A percentile compares a stretch with the other conserved stretches of the same genome.
These are phyloP conservation scores for Verbascum thapsus DNA, from an alignment of 257 asterid species.

Conservation along the genomic window DNA sequence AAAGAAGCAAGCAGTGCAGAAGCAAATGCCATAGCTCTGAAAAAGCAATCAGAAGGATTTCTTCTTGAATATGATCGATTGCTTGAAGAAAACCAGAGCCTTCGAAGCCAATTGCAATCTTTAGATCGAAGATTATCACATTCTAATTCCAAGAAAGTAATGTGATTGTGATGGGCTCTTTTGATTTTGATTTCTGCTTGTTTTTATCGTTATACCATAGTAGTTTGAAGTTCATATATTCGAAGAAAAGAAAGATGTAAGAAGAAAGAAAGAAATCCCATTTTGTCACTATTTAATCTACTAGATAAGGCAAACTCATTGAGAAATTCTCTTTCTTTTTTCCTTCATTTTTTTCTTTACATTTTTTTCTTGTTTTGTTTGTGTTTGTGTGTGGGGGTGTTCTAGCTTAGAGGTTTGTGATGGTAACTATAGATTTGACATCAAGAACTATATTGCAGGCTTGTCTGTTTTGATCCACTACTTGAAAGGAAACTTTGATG, in stretches of 20 bases:
- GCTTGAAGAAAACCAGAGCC: slow-evolving; percentile 82
- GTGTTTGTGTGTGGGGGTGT: no score
- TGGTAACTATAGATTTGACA: no score
- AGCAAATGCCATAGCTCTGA: slow-evolving; percentile 69
- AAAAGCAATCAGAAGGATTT: slow-evolving; percentile 88
- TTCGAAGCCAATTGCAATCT: slow-evolving; percentile 71
- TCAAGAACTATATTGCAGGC: no score
- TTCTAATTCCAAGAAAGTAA: slow-evolving; percentile 73
- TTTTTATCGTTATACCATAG: slow-evolving; percentile 20
- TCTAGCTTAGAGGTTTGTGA: no score
- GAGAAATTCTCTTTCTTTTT: no score
- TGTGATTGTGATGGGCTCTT: slow-evolving; percentile 37
- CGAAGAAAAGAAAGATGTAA: slow-evolving; percentile 26
- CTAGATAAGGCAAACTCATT: neutral
- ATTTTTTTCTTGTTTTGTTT: no score
- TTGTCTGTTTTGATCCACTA: no score
- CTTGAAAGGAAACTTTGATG: no score
- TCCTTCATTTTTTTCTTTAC: no score
- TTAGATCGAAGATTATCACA: slow-evolving; percentile 64
- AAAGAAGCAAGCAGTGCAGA: slow-evolving; percentile 66
- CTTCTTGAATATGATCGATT: slow-evolving; percentile 85
- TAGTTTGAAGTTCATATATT: slow-evolving; percentile 23
- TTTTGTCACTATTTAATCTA: slow-evolving; percentile 6
- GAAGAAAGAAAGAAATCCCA: slow-evolving; percentile 23
- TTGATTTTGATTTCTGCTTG: slow-evolving; percentile 17